A percentile compares a stretch with the other conserved stretches of the same genome.
phyloP scores from a whole-genome alignment of 176 grass and related monocot species.

The Oryza officinalis region DNA sequence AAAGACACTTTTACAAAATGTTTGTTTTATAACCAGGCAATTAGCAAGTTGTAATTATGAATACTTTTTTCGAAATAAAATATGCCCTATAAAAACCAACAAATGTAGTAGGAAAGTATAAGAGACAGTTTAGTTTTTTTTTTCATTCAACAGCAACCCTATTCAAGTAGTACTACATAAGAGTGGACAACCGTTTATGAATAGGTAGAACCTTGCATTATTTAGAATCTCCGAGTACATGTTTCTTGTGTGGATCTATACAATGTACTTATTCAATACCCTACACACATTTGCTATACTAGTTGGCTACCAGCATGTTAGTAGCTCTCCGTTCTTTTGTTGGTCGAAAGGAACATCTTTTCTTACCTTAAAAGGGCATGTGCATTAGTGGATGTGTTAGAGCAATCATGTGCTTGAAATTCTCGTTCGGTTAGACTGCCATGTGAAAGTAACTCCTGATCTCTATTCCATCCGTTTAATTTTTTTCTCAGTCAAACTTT shows the following conservation, averaged over 20 bases:
- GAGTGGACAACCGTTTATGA: neutral
- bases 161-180: neutral
- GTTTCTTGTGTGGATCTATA: neutral
- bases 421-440: no score
- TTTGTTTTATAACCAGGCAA: neutral
- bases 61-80: no score
- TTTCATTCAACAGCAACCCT: neutral
- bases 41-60: no score
- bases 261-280: neutral
- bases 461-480: no score
- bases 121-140: neutral
- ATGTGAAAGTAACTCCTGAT: no score
- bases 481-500: no score
- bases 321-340: neutral
- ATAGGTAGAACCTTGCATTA: neutral
- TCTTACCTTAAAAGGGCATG: neutral
- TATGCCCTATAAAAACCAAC: no score
- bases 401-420: no score
- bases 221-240: neutral
- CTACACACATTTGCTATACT: neutral
- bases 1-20: neutral
- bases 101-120: neutral
- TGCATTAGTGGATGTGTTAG: no score
- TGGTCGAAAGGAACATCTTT: neutral
- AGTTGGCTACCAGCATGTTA: no score